These are phyloP conservation scores for Pisolithus marmoratus DNA, from an alignment of 768 basidiomycete species.

Conservation along the genomic window DNA sequence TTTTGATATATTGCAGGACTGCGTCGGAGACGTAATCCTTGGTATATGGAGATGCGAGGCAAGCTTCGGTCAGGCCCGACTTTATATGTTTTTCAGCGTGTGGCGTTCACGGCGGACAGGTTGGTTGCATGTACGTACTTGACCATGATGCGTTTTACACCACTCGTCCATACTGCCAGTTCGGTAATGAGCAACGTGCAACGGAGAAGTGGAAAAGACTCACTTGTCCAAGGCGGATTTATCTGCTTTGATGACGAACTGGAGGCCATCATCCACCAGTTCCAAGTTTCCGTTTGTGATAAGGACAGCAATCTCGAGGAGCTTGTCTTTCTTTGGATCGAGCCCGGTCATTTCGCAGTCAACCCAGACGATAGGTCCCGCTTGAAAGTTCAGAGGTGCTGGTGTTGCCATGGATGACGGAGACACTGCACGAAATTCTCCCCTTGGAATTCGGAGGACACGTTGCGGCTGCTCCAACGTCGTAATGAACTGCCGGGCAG, in stretches of 20 bases:
- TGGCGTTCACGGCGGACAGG: neutral
- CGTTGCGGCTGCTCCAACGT: neutral
- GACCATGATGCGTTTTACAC: slow-evolving; percentile 79
- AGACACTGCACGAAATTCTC: neutral
- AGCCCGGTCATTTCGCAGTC: slow-evolving; percentile 85
- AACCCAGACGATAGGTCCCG: slow-evolving; percentile 72
- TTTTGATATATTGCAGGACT: slow-evolving; percentile 75
- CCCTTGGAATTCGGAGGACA: no score
- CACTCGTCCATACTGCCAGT: slow-evolving; percentile 73
- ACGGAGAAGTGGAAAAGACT: slow-evolving; percentile 11
- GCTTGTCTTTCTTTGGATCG: slow-evolving; percentile 52
- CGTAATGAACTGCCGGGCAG: neutral
- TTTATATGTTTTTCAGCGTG: slow-evolving; percentile 22
- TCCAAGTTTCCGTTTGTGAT: slow-evolving; percentile 85
- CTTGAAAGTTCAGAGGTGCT: slow-evolving; percentile 39
- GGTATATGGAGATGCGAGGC: slow-evolving; percentile 63
- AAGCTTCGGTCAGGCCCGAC: slow-evolving; percentile 81
- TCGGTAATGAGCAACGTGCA: neutral
- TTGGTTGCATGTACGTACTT: slow-evolving; percentile 35
- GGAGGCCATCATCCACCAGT: slow-evolving; percentile 73
- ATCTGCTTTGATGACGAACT: slow-evolving; percentile 69
- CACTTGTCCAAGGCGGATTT: slow-evolving; percentile 67
- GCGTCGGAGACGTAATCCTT: slow-evolving; percentile 51
- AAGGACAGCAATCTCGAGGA: slow-evolving; percentile 76
- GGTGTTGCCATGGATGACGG: slow-evolving; percentile 6